Base-by-base conservation (phyloP, 2,329 filamentous ascomycete species). In the Pseudopithomyces maydicus region DNA sequence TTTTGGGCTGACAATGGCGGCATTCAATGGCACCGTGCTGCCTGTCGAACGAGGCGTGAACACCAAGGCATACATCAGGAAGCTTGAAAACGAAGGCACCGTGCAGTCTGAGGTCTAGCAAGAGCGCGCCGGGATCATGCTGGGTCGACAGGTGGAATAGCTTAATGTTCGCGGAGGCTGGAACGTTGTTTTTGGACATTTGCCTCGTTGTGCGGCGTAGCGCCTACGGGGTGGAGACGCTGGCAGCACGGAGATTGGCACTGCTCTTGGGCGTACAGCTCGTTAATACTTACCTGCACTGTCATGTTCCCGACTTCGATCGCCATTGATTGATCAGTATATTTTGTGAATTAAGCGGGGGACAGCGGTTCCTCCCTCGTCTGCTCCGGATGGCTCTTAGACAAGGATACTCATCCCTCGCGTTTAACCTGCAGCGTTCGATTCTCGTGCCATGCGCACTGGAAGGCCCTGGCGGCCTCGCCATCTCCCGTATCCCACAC, bases 1-100 rank as follows among this genome's bases (percentile, higher is more conserved):
- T 2, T 78, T 71, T 58, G 76, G 77, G 1, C 61, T 79, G 50
- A 78, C 76, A 1, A 78, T 78, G 75, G 74, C 74, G 15, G 75
- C 77, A 52, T 79, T 79, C 64, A 79, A 79, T 53, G 59, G 59
- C 2, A 77, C 76, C 14, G 76, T 78, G 6, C 49, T 78, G 20
- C 76, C 74, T 2, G 76, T 79, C 11, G 76, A 78, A 62, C 60
- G 64, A 11, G 74, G 71, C 6, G 72, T 78, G 1, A 49, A 61
- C 22, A 46, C 32, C 12, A 54, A 42, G 14, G 52, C 52, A 11
- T 50, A 50, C 17, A 29, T 50, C 35, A 50, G 12, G 15, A 39
- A 19, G 22, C 2, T 50, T 2, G 22, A 39, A 15, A 20, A n/a
- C n/a, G 35, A 50, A 15, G 22, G 15, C 20, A 22, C 22, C 5